Evolutionary conservation across 139 green algal species (phyloP), one percentile per base, ranked within the genome.

Genomic region (Desmodesmus armatus): DNA sequence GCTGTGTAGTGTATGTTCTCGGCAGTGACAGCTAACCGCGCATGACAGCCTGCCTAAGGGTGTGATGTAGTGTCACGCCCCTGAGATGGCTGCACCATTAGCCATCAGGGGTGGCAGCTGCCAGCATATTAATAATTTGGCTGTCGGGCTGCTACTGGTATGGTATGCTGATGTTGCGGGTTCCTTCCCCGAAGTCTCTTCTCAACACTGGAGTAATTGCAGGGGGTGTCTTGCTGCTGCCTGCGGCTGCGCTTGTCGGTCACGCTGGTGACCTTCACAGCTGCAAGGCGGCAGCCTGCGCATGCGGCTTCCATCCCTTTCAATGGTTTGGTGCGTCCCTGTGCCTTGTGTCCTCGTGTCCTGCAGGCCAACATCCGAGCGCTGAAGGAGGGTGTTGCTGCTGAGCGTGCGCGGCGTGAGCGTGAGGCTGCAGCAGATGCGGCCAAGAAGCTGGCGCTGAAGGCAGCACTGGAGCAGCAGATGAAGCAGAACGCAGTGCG

Each of bases 381-480:
- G 0, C 55, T 82, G 53, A 21, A 31, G 13, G 76, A 71, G 41
- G 76, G 76, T 37, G 80, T 80, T 35, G 67, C 80, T 17, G 67
- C 67, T 23, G 80, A 86, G 69, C 51, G 63, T 51, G 37, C 80
- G 41, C 65, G 80, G 23, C 49, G 69, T 27, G 37, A 6, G 6
- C 33, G 49, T 41, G 80, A 86, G 80, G 53, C 43, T 11, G 80
- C 69, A 5, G 67, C 80, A 27, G 80, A 80, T 37, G 51, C 11
- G 3, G 51, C 51, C 35, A 86, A 86, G 80, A 86, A 86, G 51
- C 35, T 35, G 39, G 49, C 53, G 39, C 69, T 86, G 3, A 80
- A 79, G 41, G 72, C 41, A 2, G 58, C 29, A 19, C 80, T 86
- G 80, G 80, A 86, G 39, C 25, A 41, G 25, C 80, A 86, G 69